A percentile compares a stretch with the other conserved stretches of the same genome.
phyloP scores from a whole-genome alignment of 345 rosid species.

The Populus alba region DNA sequence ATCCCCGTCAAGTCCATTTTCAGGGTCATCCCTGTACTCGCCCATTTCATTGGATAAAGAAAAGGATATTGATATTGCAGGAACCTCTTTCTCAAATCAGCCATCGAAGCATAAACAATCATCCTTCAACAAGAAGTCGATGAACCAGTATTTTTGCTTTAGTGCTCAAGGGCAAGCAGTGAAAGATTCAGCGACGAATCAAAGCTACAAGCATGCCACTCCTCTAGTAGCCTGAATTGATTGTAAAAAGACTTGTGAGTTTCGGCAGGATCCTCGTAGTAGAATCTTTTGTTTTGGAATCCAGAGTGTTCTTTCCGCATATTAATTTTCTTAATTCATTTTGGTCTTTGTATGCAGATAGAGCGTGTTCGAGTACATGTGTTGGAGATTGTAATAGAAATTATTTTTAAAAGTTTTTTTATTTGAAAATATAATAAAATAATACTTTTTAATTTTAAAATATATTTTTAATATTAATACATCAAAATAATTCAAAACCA shows the following conservation, averaged over 20 bases:
- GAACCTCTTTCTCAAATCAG: constrained; percentile 6
- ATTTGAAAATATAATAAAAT: too few species aligned
- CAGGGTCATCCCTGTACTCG: constrained; percentile 38
- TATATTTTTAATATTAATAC: too few species aligned
- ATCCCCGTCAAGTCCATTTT: constrained; percentile 42
- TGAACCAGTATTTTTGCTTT: constrained; percentile 70
- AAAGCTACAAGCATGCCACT: constrained; percentile 39
- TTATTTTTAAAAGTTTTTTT: too few species aligned
- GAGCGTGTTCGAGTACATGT: too few species aligned
- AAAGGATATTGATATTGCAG: constrained; percentile 15
- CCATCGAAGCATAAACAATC: constrained; percentile 30
- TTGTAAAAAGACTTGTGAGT: neutral
- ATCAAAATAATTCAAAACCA: too few species aligned
- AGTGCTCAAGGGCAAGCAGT: constrained; percentile 61
- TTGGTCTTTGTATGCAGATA: too few species aligned
- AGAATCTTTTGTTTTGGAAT: neutral
- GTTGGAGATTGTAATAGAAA: too few species aligned
- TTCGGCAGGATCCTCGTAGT: neutral
- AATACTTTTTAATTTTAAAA: too few species aligned
- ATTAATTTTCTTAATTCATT: neutral
- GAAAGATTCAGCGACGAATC: constrained; percentile 34
- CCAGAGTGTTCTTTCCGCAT: neutral
- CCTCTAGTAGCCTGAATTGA: constrained; percentile 42
- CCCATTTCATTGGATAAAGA: constrained; percentile 35
- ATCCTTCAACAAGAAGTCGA: constrained; percentile 45